Evolutionary conservation across 352 stramenopile species (phyloP).

Genomic region (Pythium dissotocum): DNA sequence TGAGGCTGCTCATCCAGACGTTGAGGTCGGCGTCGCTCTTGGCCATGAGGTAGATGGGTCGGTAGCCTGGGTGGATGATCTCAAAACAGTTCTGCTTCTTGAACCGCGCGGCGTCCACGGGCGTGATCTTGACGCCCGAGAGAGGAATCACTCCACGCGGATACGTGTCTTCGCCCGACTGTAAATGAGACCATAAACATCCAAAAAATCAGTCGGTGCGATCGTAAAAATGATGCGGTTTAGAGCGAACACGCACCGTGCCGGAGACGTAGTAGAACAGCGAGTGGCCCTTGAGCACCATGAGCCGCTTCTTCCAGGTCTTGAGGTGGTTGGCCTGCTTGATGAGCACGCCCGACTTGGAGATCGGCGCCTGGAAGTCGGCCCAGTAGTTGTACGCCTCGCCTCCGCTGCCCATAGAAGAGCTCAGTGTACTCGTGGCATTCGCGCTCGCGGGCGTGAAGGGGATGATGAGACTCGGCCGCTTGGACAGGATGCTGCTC

Average conservation of each 20-base stretch:
- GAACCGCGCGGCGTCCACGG: constrained; percentile 73
- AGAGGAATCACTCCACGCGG: constrained; percentile 79
- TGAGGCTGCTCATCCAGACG: constrained; percentile 86
- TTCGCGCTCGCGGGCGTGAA: constrained; percentile 38
- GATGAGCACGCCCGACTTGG: constrained; percentile 83
- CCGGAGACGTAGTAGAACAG: constrained; percentile 89
- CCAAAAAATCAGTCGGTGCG: too few relatives aligned
- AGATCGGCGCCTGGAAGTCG: constrained; percentile 81
- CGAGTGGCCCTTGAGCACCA: constrained; percentile 87
- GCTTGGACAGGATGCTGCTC: constrained; percentile 65
- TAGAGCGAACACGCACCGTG: constrained; percentile 45
- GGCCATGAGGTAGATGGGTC: constrained; percentile 84
- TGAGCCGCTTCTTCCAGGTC: constrained; percentile 88
- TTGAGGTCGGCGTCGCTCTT: constrained; percentile 83
- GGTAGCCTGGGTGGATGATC: constrained; percentile 79
- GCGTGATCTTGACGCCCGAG: constrained; percentile 74
- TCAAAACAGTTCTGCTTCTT: constrained; percentile 89
- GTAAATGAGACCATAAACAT: constrained; percentile 1
- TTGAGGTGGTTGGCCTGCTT: constrained; percentile 90
- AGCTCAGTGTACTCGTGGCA: constrained; percentile 8
- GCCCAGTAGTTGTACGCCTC: constrained; percentile 56
- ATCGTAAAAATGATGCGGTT: too few relatives aligned
- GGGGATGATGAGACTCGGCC: constrained; percentile 74
- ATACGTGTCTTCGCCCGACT: constrained; percentile 87
- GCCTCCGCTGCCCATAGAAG: constrained; percentile 32